Conservation (phyloP, 2,329 filamentous ascomycete species). For the Cordyceps javanica region DNA sequence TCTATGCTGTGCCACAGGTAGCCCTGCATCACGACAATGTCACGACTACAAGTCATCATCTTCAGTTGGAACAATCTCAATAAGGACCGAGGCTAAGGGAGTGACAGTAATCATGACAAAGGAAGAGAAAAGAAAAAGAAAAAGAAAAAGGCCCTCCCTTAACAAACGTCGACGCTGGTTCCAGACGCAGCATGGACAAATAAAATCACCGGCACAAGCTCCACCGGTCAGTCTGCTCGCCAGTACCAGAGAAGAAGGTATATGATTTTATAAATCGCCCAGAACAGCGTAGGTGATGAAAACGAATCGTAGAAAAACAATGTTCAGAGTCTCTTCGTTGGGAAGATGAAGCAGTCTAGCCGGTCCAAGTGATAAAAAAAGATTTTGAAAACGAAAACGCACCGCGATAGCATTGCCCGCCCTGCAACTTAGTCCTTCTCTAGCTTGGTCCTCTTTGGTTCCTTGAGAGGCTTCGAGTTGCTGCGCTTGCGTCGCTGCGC, state of each 20-base stretch:
- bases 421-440: neutral
- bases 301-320: slow-evolving; percentile 13
- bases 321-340: slow-evolving; percentile 25
- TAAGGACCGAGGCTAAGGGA: neutral
- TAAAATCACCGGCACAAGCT: neutral
- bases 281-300: neutral
- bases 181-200: neutral
- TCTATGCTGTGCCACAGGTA: neutral
- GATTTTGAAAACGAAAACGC: slow-evolving; percentile 14
- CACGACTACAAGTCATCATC: neutral
- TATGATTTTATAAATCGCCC: slow-evolving; percentile 3
- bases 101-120: neutral
- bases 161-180: neutral
- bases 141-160: neutral
- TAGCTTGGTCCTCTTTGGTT: neutral
- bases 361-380: slow-evolving; percentile 4
- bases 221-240: no score
- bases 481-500: slow-evolving; percentile 13
- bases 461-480: neutral
- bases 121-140: neutral
- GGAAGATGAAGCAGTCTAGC: slow-evolving; percentile 30
- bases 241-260: no score
- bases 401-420: neutral
- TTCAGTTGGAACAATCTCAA: neutral
- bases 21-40: neutral